Percentiles rank a stretch among this genome's conserved stretches.
Evolutionary conservation across 768 basidiomycete genomes (phyloP).

Genomic region (Austroboletus eburneus): DNA sequence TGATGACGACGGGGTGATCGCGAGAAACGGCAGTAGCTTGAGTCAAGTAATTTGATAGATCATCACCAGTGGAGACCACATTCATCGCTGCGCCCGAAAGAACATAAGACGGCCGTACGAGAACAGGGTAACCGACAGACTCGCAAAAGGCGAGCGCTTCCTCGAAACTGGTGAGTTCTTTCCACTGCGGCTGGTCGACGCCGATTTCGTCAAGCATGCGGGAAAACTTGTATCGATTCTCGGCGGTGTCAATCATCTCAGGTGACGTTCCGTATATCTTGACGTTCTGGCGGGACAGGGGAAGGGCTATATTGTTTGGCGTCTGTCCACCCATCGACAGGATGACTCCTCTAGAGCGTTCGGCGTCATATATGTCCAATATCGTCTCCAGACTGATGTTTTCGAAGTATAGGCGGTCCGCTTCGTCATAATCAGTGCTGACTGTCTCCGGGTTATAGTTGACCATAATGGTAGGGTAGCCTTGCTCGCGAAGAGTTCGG

Average conservation of each 20-base stretch:
- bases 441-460: constrained; percentile 99
- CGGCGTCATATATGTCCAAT: constrained; percentile 92
- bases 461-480: constrained; percentile 95
- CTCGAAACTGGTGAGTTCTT: constrained; percentile 88
- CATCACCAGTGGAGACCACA: constrained; percentile 90
- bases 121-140: constrained; percentile 90
- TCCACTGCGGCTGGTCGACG: constrained; percentile 98
- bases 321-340: constrained; percentile 98
- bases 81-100: constrained; percentile 99
- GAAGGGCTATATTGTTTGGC: constrained; percentile 97
- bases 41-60: constrained; percentile 86
- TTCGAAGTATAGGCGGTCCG: constrained; percentile 97
- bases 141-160: constrained; percentile 89
- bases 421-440: constrained; percentile 98
- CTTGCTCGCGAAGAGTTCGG: constrained; percentile 91
- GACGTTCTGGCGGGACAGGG: constrained; percentile 94
- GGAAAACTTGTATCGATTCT: constrained; percentile 99
- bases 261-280: constrained; percentile 98
- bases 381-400: constrained; percentile 97
- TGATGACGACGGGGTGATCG: constrained; percentile 96
- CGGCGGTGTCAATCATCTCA: constrained; percentile 99
- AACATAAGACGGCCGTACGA: constrained; percentile 96
- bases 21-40: constrained; percentile 96
- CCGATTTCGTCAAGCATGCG: constrained; percentile 95
- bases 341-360: constrained; percentile 87